Percentiles rank a stretch among this genome's conserved stretches.
Evolutionary conservation across 106 monocot genomes (phyloP).

Genomic region (Vanilla planifolia): DNA sequence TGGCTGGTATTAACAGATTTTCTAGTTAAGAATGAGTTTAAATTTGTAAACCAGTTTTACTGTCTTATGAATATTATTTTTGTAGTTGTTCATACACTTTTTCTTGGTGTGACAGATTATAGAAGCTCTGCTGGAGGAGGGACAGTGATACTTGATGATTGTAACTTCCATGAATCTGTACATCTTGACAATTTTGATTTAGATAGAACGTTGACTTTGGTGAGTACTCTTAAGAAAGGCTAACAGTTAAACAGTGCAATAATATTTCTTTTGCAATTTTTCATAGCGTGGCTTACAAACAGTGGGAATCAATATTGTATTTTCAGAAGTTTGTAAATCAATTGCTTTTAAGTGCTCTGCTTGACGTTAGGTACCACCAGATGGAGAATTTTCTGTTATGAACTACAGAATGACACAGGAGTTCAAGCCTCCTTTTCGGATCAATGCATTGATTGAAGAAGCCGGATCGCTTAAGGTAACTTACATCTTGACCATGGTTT

Average conservation of each 20-base stretch:
- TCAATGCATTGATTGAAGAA: conserved; percentile 96
- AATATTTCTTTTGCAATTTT: background rate
- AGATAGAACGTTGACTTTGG: conserved; percentile 75
- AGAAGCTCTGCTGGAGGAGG: conserved; percentile 82
- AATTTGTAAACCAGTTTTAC: too few relatives aligned
- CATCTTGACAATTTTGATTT: conserved; percentile 90
- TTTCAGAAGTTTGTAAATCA: background rate
- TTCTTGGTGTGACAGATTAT: conserved; percentile 40
- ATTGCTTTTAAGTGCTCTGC: background rate
- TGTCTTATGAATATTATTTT: too few relatives aligned
- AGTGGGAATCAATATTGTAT: background rate
- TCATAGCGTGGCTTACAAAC: background rate
- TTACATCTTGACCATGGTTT: background rate
- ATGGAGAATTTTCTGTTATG: conserved; percentile 99
- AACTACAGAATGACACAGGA: conserved; percentile 98
- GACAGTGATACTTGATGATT: conserved; percentile 82
- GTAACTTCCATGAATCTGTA: conserved; percentile 96
- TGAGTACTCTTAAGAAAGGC: conserved; percentile 27
- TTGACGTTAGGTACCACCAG: conserved; percentile 66
- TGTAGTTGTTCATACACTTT: background rate
- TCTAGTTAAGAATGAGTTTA: too few relatives aligned
- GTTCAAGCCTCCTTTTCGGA: conserved; percentile 92
- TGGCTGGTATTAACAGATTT: too few relatives aligned
- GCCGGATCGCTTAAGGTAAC: conserved; percentile 65
- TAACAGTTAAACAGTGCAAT: background rate